A percentile compares a stretch with the other conserved stretches of the same genome.
These are phyloP conservation scores for Coniochaeta sp. DNA, from an alignment of 2,329 filamentous ascomycete species.

Conservation along the genomic window DNA sequence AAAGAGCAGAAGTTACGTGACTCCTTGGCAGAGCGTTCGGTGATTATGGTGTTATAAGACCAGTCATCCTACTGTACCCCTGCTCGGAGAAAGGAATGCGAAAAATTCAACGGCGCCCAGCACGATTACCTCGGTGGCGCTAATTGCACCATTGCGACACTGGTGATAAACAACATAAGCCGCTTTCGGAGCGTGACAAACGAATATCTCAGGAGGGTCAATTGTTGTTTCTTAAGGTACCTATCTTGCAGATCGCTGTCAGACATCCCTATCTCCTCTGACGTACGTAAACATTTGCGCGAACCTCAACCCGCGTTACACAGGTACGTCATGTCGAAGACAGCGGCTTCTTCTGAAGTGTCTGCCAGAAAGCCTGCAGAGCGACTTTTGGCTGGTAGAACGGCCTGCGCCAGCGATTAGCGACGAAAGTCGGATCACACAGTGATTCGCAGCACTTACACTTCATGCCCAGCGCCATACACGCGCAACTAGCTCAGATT, in stretches of 20 bases:
- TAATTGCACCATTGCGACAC: neutral
- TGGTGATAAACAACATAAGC: too few relatives aligned
- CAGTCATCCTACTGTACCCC: neutral
- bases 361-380: constrained; percentile 4
- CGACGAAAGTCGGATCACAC: too few relatives aligned
- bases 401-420: neutral
- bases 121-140: neutral
- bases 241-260: too few relatives aligned
- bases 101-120: neutral
- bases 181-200: neutral
- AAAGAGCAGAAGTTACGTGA: too few relatives aligned
- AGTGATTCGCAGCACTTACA: constrained; percentile 20
- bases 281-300: too few relatives aligned
- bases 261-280: too few relatives aligned
- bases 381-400: constrained; percentile 5
- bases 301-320: too few relatives aligned
- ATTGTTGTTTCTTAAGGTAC: too few relatives aligned
- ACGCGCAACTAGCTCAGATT: constrained; percentile 43
- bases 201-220: too few relatives aligned
- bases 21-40: too few relatives aligned
- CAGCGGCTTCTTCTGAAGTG: constrained; percentile 3
- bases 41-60: too few relatives aligned
- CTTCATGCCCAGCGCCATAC: constrained; percentile 36
- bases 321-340: constrained; percentile 1
- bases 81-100: neutral